phyloP scores from a whole-genome alignment of 257 asterid species.

The Ilex asprella region DNA sequence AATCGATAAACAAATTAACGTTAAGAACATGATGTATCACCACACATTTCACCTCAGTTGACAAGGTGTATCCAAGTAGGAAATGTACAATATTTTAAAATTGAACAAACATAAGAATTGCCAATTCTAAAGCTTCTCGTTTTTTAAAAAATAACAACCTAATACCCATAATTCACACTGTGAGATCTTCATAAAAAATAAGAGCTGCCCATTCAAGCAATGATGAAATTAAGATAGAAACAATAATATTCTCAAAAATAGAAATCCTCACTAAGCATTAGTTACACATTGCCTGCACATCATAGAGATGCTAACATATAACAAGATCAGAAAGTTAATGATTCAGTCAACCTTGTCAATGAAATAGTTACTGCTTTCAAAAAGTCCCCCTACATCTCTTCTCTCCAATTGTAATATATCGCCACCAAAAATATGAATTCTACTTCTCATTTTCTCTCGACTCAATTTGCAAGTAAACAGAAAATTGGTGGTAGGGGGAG shows the following conservation, averaged over 20 bases:
- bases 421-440: no score
- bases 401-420: no score
- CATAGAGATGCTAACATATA: background rate
- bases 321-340: background rate
- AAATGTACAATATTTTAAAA: background rate
- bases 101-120: background rate
- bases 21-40: background rate
- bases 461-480: background rate
- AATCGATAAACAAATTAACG: background rate
- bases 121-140: background rate
- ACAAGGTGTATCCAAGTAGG: background rate
- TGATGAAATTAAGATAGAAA: no score
- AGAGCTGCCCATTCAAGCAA: background rate
- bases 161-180: background rate
- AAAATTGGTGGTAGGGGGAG: no score
- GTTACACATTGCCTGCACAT: background rate
- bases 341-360: background rate
- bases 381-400: background rate
- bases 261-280: background rate
- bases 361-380: no score
- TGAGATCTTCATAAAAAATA: background rate
- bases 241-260: background rate
- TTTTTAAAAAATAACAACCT: no score
- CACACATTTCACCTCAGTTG: no score
- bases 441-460: background rate